Conservation (phyloP, 306 rosid genomes). For the Begonia peltatifolia region DNA sequence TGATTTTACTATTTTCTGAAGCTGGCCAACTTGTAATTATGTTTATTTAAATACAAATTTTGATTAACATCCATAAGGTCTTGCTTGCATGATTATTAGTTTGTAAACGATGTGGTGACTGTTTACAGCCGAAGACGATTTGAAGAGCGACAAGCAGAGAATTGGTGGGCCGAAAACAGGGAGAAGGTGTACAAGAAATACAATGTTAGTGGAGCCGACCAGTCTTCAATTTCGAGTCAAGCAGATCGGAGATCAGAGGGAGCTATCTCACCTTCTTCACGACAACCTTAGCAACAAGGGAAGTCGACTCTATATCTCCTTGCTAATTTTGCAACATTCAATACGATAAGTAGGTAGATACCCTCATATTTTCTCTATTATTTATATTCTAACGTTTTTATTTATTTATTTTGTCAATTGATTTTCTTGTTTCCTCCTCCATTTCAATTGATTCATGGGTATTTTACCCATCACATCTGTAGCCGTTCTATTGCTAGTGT, state of each 20-base stretch:
- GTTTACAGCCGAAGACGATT: slow-evolving; percentile 82
- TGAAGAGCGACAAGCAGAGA: slow-evolving; percentile 90
- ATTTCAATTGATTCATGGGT: slow-evolving; percentile 37
- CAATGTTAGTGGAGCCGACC: slow-evolving; percentile 65
- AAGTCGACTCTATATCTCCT: background rate
- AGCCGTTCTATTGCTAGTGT: slow-evolving; percentile 54
- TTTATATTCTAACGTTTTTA: slow-evolving; percentile 11
- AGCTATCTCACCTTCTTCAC: slow-evolving; percentile 14
- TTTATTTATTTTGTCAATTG: slow-evolving; percentile 2
- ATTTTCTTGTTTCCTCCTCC: slow-evolving; percentile 1
- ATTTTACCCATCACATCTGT: slow-evolving; percentile 25
- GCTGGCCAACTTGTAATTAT: slow-evolving; percentile 1
- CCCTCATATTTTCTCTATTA: slow-evolving; percentile 6
- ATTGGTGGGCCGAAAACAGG: slow-evolving; percentile 97
- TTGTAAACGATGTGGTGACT: background rate
- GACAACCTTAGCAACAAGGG: slow-evolving; percentile 30
- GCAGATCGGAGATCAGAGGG: background rate
- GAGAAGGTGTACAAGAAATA: slow-evolving; percentile 74
- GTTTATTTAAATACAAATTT: background rate
- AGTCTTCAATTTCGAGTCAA: slow-evolving; percentile 52
- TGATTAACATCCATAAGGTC: background rate
- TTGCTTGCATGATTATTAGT: background rate
- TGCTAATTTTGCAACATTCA: slow-evolving; percentile 14
- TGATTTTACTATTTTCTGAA: background rate
- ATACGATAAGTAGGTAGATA: slow-evolving; percentile 19